Conservation (phyloP, 139 green algal genomes). For the Bryopsis sp. region DNA sequence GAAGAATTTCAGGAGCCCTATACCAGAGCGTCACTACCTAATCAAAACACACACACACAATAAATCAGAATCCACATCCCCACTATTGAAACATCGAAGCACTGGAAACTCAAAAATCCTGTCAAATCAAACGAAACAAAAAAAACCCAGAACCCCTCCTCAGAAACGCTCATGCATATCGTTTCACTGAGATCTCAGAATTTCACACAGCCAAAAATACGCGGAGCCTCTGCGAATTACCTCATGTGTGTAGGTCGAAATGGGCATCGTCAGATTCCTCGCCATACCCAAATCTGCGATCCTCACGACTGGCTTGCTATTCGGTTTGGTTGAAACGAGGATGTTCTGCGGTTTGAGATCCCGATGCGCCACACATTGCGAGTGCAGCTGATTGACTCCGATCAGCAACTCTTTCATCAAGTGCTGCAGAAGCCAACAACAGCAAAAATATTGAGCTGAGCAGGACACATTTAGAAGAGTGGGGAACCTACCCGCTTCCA, state of each 20-base stretch:
- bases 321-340: background rate
- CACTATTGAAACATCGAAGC: too few relatives aligned
- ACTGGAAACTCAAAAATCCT: too few relatives aligned
- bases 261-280: slow-evolving; percentile 91
- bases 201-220: too few relatives aligned
- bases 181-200: background rate
- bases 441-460: too few relatives aligned
- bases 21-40: slow-evolving; percentile 99
- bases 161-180: background rate
- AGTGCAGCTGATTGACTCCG: background rate
- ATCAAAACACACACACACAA: too few relatives aligned
- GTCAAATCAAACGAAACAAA: slow-evolving; percentile 15
- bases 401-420: background rate
- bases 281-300: slow-evolving; percentile 95
- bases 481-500: too few relatives aligned
- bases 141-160: too few relatives aligned
- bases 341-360: slow-evolving; percentile 17
- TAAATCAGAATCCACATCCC: too few relatives aligned
- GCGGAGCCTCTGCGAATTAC: too few relatives aligned
- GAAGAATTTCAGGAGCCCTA: slow-evolving; percentile 92
- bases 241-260: slow-evolving; percentile 98
- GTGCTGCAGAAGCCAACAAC: background rate
- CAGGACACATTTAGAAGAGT: too few relatives aligned
- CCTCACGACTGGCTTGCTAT: slow-evolving; percentile 53
- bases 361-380: slow-evolving; percentile 1